Evolutionary conservation across 2,329 filamentous ascomycete species (phyloP), one percentile per base, ranked within the genome.

Genomic region (Fusarium compactum): DNA sequence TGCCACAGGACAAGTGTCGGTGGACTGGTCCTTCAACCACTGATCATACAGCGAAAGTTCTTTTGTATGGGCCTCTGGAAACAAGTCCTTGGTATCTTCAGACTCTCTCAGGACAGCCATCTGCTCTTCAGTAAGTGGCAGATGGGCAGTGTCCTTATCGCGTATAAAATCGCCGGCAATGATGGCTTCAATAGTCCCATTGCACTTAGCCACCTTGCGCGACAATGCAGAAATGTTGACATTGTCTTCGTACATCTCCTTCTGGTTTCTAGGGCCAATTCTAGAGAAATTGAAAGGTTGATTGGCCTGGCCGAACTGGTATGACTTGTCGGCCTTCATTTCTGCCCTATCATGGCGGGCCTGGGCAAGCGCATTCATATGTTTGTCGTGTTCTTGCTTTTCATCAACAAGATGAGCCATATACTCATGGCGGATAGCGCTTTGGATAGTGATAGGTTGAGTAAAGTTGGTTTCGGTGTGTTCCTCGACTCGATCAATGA

Each of bases 141-240:
- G 20, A 18, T 66, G 40, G 5, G 68, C 66, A 15, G 47, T 41
- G 15, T 75, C 70, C 53, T 59, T 67, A 27, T 63, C 16, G 20
- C 50, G 65, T 7, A 59, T 70, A 30, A 74, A 72, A 10, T 65
- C 55, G 22, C 70, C 70, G 5, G 72, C 72, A 46, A 74, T 67
- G 3, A 34, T 41, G 24, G 65, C 70, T 18, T 73, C 72, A 3
- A 72, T 48, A 18, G 40, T 45, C 11, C 61, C 70, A 29, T 74
- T 63, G 27, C 62, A 66, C 18, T 72, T 51, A 3, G 58, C 46
- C 2, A 74, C 53, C 34, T 69, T 65, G 34, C 60, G 46, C 43
- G 66, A 56, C 11, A 57, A 48, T 6, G 51, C 55, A 9, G 68
- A 47, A n/a, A 72, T 24, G 1, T 58, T 43, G 9, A 24, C 25